A percentile compares a stretch with the other conserved stretches of the same genome.
phyloP scores from a whole-genome alignment of 2,329 filamentous ascomycete genomes.

The Pyrenophora tritici-repentis region DNA sequence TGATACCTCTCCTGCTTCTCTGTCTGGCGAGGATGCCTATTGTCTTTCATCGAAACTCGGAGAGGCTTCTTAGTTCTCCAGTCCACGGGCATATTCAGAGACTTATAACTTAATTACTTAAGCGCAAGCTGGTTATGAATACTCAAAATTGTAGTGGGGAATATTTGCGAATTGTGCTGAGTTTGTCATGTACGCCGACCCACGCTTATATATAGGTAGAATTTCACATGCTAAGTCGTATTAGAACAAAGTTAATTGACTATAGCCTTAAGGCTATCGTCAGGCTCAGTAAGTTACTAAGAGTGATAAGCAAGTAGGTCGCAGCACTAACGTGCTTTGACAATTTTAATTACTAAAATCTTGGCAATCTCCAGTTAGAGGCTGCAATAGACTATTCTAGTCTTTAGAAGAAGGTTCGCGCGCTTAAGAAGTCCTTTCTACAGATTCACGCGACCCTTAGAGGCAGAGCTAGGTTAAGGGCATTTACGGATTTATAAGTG shows the following conservation, averaged over 20 bases:
- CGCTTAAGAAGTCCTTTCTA: too few relatives aligned
- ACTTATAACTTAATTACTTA: conserved; percentile 4
- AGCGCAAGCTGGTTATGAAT: not conserved
- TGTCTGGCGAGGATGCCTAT: conserved; percentile 7
- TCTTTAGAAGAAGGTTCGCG: too few relatives aligned
- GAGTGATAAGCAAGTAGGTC: conserved; percentile 4
- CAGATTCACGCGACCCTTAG: too few relatives aligned
- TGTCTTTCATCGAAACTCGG: conserved; percentile 10
- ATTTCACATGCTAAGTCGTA: conserved; percentile 2
- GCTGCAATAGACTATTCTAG: too few relatives aligned
- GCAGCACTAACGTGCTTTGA: conserved; percentile 1
- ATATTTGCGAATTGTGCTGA: conserved; percentile 1
- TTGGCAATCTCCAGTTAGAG: too few relatives aligned
- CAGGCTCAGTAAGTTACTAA: conserved; percentile 8
- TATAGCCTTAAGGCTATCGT: conserved; percentile 1
- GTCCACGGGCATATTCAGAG: conserved; percentile 1
- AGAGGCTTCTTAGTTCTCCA: conserved; percentile 7
- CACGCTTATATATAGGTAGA: conserved; percentile 5
- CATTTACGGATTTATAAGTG: too few relatives aligned
- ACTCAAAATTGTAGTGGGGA: conserved; percentile 3
- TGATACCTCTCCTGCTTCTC: conserved; percentile 7
- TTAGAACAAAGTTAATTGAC: conserved; percentile 6
- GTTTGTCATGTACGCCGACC: not conserved
- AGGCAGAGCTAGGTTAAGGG: too few relatives aligned
- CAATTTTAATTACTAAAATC: too few relatives aligned